Evolutionary conservation across 345 rosid genomes (phyloP).

Genomic region (Eucalyptus globulus): DNA sequence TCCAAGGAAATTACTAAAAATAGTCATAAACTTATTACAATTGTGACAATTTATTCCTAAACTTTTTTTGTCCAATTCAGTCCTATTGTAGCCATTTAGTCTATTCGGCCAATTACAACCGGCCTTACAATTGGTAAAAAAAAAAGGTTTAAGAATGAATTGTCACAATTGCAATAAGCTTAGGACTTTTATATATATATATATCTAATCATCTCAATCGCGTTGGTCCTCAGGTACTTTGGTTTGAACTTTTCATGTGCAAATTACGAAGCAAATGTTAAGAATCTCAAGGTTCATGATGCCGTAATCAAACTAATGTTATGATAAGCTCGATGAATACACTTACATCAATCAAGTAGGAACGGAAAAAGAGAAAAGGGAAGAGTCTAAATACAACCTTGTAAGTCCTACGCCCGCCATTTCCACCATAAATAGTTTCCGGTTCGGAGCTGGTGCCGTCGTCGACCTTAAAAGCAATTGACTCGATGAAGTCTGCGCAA

Average conservation of each 20-base stretch:
- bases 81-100: too few species aligned
- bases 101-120: accelerated
- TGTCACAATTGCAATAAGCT: too few species aligned
- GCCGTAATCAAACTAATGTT: not conserved
- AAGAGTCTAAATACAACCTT: not conserved
- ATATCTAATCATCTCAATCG: too few species aligned
- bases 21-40: accelerated
- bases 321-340: not conserved
- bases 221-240: not conserved
- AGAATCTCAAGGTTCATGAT: not conserved
- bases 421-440: not conserved
- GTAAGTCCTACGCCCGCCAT: not conserved
- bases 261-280: not conserved
- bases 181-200: too few species aligned
- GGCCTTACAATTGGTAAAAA: too few species aligned
- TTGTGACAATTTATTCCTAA: too few species aligned
- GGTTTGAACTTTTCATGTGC: not conserved
- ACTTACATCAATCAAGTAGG: not conserved
- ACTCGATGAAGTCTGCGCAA: not conserved
- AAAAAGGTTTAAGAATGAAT: too few species aligned
- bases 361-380: not conserved
- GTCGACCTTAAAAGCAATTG: not conserved
- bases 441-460: not conserved
- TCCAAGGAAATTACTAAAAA: accelerated
- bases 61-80: too few species aligned